Evolutionary conservation across 1,284 basidiomycete species (phyloP), one percentile per base, ranked within the genome.

Genomic region (Boletus sp.): DNA sequence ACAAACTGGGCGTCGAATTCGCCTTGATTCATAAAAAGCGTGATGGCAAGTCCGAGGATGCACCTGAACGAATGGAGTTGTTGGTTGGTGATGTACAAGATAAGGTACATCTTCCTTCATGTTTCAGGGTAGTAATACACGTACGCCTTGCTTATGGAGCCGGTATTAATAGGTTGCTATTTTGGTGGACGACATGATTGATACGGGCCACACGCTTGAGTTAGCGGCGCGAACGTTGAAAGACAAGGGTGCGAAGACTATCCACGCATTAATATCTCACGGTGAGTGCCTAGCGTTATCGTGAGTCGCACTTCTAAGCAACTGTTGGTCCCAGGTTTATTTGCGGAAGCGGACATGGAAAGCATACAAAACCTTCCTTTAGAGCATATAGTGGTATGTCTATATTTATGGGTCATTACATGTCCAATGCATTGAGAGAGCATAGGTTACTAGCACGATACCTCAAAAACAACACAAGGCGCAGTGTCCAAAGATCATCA

Each of bases 171-270:
- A 91, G 88, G 78, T 89, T 44, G 94, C 91, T 25, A 95, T 99
- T 61, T 76, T 99, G 41, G 88, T 99, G 25, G 95, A 99, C 68
- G 95, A 99, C 66, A 98, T 99, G 93, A 88, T 97, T 64, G 96
- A 99, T 68, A 94, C 92, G 5, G 95, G 94, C 2, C 79, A 78
- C 51, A 99, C 96, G 2, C 78, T 99, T 20, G 74, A 82, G 10
- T 74, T 97, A 14, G 95, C 95, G 23, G 88, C 85, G 10, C 83
- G 83, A 46, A 91, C 93, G 4, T 73, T 99, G 52, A 77, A 84
- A 50, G 91, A 94, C 56, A 88, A 89, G 48, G 95, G 96, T 26
- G 95, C 94, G 2, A 86, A 80, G 61, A 81, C 84, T 33, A 84
- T 97, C 16, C 88, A 95, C 64, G 94, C 91, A 3, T 70, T 98